Evolutionary conservation across 192 early-diverging fungal species (phyloP), one percentile per base, ranked within the genome.

Genomic region (Coemansia sp.): DNA sequence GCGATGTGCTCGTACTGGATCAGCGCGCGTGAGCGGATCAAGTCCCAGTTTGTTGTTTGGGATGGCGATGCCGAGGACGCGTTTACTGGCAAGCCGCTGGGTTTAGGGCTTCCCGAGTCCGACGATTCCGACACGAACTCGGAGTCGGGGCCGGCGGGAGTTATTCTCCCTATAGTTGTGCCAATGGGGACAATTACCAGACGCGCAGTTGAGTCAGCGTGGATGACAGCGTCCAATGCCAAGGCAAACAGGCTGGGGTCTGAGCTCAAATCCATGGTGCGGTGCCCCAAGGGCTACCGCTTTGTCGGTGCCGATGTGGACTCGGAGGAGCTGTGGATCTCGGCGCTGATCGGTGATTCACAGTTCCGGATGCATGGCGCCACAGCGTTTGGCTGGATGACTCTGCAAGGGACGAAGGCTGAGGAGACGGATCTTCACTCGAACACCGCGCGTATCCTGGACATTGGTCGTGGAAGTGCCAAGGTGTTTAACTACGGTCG

Each of bases 301-400:
- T 87, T 99, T 77, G 88, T 97, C 7, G 97, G 97, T 3, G 97
- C 97, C 6, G 97, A 99, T 74, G 97, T 99, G 4, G 97, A 99
- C 63, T 91, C 89, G 0, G 92, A 99, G 67, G 97, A 99, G 76
- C 85, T 99, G 26, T 99, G 97, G 97, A 95, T 99, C 59, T 89
- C 93, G 12, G 91, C 92, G 71, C 63, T 97, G 16, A 88, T 99
- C 61, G 94, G 95, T 28, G 97, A 97, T 74, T 87, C 94, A 21
- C 93, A 95, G 82, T 93, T 99, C 69, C 84, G 89, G 12, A 89
- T 91, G 67, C 95, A 97, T 61, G 97, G 97, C 7, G 89, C 89
- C 0, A 94, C 94, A 1, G 93, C 97, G 1, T 79, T 99, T 31
- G 95, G 97, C 3, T 99, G 94, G 88, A 97, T 99, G 97, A 99